Evolutionary conservation across 768 basidiomycete species (phyloP).

Genomic region (Russula dissimulans): DNA sequence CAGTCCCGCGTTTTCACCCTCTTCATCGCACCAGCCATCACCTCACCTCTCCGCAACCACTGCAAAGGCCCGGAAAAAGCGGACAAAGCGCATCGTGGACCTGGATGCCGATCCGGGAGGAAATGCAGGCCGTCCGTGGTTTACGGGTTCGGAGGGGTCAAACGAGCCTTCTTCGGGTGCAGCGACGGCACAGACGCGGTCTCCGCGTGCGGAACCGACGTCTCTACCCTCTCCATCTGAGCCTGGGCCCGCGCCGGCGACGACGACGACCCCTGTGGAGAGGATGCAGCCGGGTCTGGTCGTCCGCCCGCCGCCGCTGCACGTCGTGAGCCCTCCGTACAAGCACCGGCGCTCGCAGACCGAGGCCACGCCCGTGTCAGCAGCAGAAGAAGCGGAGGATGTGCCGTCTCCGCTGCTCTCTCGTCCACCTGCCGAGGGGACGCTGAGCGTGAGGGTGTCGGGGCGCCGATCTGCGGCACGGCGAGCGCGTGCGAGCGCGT

Average conservation of each 20-base stretch:
- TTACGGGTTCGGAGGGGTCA: conserved; percentile 21
- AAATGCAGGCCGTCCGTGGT: conserved; percentile 27
- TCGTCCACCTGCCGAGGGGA: conserved; percentile 21
- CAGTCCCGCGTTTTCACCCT: conserved; percentile 27
- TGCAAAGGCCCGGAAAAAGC: conserved; percentile 48
- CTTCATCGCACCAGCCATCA: conserved; percentile 35
- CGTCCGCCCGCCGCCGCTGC: neutral
- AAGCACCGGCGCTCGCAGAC: conserved; percentile 20
- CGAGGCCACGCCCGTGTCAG: conserved; percentile 1
- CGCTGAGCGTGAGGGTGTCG: conserved; percentile 10
- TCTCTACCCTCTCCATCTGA: conserved; percentile 1
- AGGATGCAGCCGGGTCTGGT: neutral
- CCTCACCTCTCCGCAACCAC: conserved; percentile 34
- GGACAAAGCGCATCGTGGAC: conserved; percentile 65
- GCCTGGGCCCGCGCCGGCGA: neutral
- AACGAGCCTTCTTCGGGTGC: neutral
- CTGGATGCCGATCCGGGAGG: conserved; percentile 43
- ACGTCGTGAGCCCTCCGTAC: neutral
- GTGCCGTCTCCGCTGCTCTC: conserved; percentile 14
- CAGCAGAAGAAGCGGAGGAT: neutral
- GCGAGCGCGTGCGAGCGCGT: conserved; percentile 48
- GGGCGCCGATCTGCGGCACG: conserved; percentile 35
- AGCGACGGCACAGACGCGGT: neutral
- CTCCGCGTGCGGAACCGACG: conserved; percentile 4
- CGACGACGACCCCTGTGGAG: neutral